Evolutionary conservation across 2,329 filamentous ascomycete species (phyloP), one percentile per base, ranked within the genome.

Genomic region (Mycosphaerella sp.): DNA sequence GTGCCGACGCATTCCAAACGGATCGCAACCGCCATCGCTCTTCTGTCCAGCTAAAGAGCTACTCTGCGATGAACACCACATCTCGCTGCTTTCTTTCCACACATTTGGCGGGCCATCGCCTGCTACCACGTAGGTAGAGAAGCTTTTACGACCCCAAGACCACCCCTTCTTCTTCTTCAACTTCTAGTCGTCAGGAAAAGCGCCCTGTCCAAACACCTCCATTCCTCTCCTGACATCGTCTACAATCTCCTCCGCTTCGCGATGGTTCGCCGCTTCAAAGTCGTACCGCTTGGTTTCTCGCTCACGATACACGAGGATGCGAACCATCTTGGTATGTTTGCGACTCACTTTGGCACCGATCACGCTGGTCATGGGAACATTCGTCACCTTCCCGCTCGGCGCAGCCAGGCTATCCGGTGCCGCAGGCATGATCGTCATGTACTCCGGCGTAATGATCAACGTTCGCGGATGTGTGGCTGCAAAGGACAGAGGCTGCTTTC

Each of bases 401-500:
- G 44, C 60, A 59, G 12, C 65, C 61, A 43, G 55, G 36, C 45
- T 64, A 40, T 67, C 67, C 1, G 64, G 64, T 26, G 74, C 73
- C 5, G 72, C 72, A 2, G 88, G 87, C 79, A 89, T 85, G 63
- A 95, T 89, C 70, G 92, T 87, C 58, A 95, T 82, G 69, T 91
- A 93, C 68, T 95, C 89, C 56, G 87, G 87, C 63, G 92, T 88
- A 60, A 95, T 88, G 45, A 86, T 83, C 41, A 93, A 75, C 8
- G 89, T 81, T 54, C 87, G 82, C 63, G 90, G 86, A 56, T 87
- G 87, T 65, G 86, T 80, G 3, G 82, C 84, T 41, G 87, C 84
- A 63, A 93, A 86, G 23, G 86, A 83, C 80, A 93, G 89, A 7
- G 86, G 84, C 70, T 91, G 87, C 70, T 90, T 89, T 59, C 88